Conservation (phyloP, 768 basidiomycete species). For the Amanita fuliginea region DNA sequence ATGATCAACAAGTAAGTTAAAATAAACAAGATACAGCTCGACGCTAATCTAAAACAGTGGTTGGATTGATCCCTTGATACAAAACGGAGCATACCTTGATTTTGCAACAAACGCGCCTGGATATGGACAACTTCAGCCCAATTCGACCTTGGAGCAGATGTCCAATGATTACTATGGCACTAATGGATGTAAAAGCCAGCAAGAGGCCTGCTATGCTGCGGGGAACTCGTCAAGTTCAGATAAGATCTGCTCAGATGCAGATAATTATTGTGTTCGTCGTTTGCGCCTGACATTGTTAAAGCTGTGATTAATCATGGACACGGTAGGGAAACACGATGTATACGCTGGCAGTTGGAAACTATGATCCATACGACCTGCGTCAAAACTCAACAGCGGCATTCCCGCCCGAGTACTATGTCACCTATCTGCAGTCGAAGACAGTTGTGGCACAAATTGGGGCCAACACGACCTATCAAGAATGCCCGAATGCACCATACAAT, state of each 20-base stretch:
- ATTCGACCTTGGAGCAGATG: slow-evolving; percentile 31
- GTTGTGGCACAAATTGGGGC: slow-evolving; percentile 42
- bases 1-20: slow-evolving; percentile 49
- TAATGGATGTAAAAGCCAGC: slow-evolving; percentile 44
- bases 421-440: slow-evolving; percentile 26
- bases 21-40: not conserved
- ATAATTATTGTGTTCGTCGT: slow-evolving; percentile 42
- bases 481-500: slow-evolving; percentile 29
- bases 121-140: slow-evolving; percentile 49
- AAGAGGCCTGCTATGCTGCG: slow-evolving; percentile 45
- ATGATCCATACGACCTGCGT: slow-evolving; percentile 45
- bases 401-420: slow-evolving; percentile 45
- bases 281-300: not conserved
- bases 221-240: slow-evolving; percentile 35
- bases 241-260: slow-evolving; percentile 36
- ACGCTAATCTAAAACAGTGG: slow-evolving; percentile 26
- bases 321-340: slow-evolving; percentile 35
- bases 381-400: slow-evolving; percentile 43
- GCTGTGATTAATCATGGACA: not conserved
- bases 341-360: slow-evolving; percentile 37
- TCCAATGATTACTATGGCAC: slow-evolving; percentile 34
- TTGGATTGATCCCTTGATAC: slow-evolving; percentile 56
- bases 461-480: slow-evolving; percentile 34
- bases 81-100: slow-evolving; percentile 47
- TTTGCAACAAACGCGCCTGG: slow-evolving; percentile 56